Percentiles rank a stretch among this genome's conserved stretches.
Conservation (phyloP, 495 filamentous ascomycete species). For the Rostrohypoxylon terebratum region DNA sequence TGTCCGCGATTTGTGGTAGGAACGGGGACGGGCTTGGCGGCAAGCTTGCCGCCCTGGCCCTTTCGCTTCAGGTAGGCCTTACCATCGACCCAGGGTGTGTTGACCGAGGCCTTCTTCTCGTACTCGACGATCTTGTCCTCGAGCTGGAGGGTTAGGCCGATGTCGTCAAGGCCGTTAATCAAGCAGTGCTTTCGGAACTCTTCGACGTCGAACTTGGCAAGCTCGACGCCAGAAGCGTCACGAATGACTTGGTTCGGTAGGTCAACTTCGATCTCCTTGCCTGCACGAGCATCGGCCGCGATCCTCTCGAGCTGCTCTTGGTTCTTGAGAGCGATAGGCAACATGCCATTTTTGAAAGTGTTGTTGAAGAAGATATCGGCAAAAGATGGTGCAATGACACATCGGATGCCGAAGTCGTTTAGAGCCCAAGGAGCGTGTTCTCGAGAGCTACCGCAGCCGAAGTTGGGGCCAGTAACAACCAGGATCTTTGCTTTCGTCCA, state of each 20-base stretch:
- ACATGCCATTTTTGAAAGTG: conserved; percentile 99
- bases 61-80: conserved; percentile 81
- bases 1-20: conserved; percentile 93
- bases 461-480: conserved; percentile 93
- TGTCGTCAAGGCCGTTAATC: conserved; percentile 95
- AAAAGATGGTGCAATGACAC: conserved; percentile 90
- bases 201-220: conserved; percentile 87
- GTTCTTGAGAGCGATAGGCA: conserved; percentile 82
- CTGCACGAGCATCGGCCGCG: conserved; percentile 82
- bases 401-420: conserved; percentile 94
- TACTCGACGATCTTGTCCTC: conserved; percentile 88
- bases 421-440: conserved; percentile 99
- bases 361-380: conserved; percentile 99
- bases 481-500: conserved; percentile 90
- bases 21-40: conserved; percentile 83
- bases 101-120: conserved; percentile 77
- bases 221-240: conserved; percentile 74
- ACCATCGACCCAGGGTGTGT: conserved; percentile 95
- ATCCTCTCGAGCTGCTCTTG: conserved; percentile 73
- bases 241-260: conserved; percentile 87
- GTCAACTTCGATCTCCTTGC: conserved; percentile 90
- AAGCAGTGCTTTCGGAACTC: conserved; percentile 94
- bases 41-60: conserved; percentile 73
- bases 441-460: conserved; percentile 92
- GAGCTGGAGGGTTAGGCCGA: conserved; percentile 92